Evolutionary conservation across 768 basidiomycete species (phyloP).

Genomic region (Podaxis carcinomalis): DNA sequence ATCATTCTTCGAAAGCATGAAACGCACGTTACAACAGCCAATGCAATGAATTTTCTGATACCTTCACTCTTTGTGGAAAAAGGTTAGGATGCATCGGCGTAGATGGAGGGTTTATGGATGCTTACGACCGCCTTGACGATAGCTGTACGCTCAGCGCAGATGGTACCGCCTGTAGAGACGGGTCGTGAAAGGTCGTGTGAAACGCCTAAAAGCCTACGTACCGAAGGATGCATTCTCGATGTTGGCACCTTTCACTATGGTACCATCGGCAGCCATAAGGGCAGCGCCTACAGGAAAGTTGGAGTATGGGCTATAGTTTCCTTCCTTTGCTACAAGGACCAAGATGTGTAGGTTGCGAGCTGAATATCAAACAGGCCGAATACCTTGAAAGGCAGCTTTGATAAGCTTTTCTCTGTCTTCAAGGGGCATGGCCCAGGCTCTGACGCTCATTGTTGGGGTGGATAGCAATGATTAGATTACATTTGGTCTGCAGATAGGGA

Average conservation of each 20-base stretch:
- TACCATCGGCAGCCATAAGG: conserved; percentile 62
- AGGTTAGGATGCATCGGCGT: not conserved
- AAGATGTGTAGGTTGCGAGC: not conserved
- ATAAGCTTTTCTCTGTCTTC: conserved; percentile 49
- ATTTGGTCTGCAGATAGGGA: not conserved
- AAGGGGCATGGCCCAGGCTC: conserved; percentile 25
- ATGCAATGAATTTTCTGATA: conserved; percentile 58
- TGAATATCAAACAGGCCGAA: not conserved
- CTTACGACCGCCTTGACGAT: conserved; percentile 91
- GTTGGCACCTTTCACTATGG: conserved; percentile 81
- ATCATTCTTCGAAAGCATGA: not conserved
- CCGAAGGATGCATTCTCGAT: conserved; percentile 94
- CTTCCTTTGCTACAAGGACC: conserved; percentile 50
- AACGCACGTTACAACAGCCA: conserved; percentile 78
- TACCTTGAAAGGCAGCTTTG: conserved; percentile 57
- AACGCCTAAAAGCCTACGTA: conserved; percentile 25
- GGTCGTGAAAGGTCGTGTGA: not conserved
- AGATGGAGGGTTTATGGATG: conserved; percentile 12
- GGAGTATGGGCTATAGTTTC: conserved; percentile 81
- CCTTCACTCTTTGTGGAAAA: conserved; percentile 71
- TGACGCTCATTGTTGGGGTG: conserved; percentile 2
- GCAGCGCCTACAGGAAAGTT: conserved; percentile 93
- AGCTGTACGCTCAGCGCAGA: conserved; percentile 94
- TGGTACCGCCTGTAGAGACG: conserved; percentile 62
- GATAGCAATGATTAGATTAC: conserved; percentile 9